Percentiles rank a stretch among this genome's conserved stretches.
These are phyloP conservation scores for Phalaenopsis hybrid DNA, from an alignment of 116 monocot species.

Conservation along the genomic window DNA sequence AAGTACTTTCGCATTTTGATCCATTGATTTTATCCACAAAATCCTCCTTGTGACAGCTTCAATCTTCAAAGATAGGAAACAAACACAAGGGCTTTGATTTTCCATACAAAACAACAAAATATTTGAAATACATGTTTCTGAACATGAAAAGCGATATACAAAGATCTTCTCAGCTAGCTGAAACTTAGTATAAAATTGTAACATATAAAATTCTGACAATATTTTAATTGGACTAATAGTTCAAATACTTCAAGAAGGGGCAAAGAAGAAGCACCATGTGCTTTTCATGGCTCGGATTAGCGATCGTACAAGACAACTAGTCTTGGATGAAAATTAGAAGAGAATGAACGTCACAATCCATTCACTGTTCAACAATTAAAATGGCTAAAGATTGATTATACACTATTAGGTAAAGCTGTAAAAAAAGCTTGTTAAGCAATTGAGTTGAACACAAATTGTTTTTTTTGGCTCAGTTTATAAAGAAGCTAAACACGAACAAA, in stretches of 20 bases:
- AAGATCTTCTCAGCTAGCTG: neutral
- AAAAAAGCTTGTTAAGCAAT: too few relatives aligned
- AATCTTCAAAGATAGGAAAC: conserved; percentile 35
- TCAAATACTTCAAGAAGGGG: neutral
- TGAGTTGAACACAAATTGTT: too few relatives aligned
- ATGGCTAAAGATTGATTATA: too few relatives aligned
- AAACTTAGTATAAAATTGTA: neutral
- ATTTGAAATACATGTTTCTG: neutral
- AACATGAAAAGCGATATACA: neutral
- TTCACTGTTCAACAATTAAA: too few relatives aligned
- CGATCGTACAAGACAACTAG: too few relatives aligned
- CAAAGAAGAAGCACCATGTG: neutral
- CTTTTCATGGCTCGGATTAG: too few relatives aligned
- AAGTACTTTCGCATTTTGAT: conserved; percentile 69
- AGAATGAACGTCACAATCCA: too few relatives aligned
- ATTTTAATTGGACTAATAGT: neutral
- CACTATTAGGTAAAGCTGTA: too few relatives aligned
- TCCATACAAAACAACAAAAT: neutral
- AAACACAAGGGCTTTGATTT: neutral
- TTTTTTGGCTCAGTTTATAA: too few relatives aligned
- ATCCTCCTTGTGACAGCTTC: conserved; percentile 92
- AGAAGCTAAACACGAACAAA: too few relatives aligned
- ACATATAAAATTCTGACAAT: neutral
- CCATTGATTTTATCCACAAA: conserved; percentile 56
- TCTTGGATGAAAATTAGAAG: too few relatives aligned